These are phyloP conservation scores for Beta vulgaris DNA, from an alignment of 148 eudicot genomes.

Conservation along the genomic window DNA sequence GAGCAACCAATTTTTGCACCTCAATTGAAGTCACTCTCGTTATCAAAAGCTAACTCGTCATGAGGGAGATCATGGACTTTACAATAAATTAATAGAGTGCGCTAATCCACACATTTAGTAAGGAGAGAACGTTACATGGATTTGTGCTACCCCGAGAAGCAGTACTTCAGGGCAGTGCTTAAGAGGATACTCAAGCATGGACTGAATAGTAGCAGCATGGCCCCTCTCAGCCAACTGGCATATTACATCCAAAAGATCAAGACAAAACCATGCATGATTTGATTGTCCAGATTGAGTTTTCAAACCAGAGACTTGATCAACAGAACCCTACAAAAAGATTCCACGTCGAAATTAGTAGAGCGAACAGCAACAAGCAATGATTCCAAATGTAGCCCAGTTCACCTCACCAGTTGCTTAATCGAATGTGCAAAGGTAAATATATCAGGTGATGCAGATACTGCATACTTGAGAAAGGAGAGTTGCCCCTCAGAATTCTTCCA, in stretches of 20 bases:
- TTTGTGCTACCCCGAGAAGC: conserved; percentile 85
- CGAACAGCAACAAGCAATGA: conserved; percentile 3
- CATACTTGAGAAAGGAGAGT: conserved; percentile 81
- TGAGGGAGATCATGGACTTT: not conserved
- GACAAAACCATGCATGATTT: conserved; percentile 85
- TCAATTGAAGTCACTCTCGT: not conserved
- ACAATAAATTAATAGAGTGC: not conserved
- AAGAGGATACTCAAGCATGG: conserved; percentile 74
- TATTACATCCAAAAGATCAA: conserved; percentile 79
- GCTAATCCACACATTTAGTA: not conserved
- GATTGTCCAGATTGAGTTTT: conserved; percentile 57
- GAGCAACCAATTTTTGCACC: not conserved
- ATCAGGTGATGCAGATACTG: conserved; percentile 74
- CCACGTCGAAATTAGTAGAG: conserved; percentile 15
- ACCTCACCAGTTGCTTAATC: conserved; percentile 66
- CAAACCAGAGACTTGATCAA: conserved; percentile 60
- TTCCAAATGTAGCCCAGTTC: conserved; percentile 1
- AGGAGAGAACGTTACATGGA: conserved; percentile 53
- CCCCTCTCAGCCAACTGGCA: conserved; percentile 92
- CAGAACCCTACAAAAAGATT: conserved; percentile 49
- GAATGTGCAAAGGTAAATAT: conserved; percentile 80
- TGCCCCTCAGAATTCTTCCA: conserved; percentile 96
- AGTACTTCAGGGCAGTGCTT: conserved; percentile 78
- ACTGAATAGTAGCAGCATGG: conserved; percentile 61
- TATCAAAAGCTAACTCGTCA: not conserved